Evolutionary conservation across 306 rosid species (phyloP).

Genomic region (Malus sylvestris): DNA sequence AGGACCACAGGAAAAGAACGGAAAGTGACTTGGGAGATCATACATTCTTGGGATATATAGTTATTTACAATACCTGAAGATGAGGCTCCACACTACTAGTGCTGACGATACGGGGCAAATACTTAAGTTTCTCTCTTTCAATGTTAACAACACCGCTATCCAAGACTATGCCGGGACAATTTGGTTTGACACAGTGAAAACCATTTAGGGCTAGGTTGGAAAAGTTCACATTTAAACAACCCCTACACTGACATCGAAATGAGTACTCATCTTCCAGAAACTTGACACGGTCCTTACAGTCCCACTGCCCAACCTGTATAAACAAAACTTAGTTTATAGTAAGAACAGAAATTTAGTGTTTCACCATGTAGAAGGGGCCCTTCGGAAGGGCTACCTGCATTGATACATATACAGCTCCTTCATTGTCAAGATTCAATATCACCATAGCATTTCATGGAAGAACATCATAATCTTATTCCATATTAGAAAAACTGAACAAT

Average conservation of each 20-base stretch:
- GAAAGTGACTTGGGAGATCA: background rate
- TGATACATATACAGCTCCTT: background rate
- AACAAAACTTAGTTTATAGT: constrained; percentile 7
- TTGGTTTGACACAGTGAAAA: constrained; percentile 50
- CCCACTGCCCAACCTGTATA: constrained; percentile 85
- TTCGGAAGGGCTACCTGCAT: background rate
- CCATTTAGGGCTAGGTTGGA: constrained; percentile 65
- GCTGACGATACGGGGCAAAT: constrained; percentile 8
- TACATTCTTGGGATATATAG: background rate
- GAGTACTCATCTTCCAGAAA: constrained; percentile 67
- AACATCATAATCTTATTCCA: background rate
- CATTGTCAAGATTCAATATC: background rate
- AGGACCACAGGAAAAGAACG: background rate
- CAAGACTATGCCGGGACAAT: constrained; percentile 68
- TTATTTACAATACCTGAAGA: constrained; percentile 23
- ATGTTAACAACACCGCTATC: constrained; percentile 43
- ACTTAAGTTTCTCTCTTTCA: constrained; percentile 46
- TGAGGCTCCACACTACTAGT: constrained; percentile 25
- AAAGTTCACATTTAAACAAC: constrained; percentile 56
- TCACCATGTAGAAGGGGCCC: background rate
- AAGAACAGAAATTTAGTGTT: constrained; percentile 7
- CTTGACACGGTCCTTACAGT: constrained; percentile 54
- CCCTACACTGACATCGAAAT: constrained; percentile 64
- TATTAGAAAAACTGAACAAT: background rate
- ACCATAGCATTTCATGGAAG: background rate